Evolutionary conservation across 495 filamentous ascomycete genomes (phyloP).

Genomic region (Astrocystis sublimbata): DNA sequence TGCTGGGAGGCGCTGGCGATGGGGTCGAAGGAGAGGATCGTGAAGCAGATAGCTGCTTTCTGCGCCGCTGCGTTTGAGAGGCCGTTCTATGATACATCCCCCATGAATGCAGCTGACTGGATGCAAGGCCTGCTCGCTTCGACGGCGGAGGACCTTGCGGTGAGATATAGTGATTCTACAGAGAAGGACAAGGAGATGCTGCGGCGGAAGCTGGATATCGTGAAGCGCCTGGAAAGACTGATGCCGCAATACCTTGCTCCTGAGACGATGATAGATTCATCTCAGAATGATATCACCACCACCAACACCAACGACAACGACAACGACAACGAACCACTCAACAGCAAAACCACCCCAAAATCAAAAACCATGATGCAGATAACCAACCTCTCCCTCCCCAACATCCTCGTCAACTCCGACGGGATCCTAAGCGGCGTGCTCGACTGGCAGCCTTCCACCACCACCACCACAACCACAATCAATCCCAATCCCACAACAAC

Average conservation of each 20-base stretch:
- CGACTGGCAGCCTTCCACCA: conserved; percentile 55
- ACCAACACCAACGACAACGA: too few species aligned
- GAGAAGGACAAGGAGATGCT: not conserved
- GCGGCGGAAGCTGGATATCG: conserved; percentile 20
- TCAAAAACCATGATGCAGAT: too few species aligned
- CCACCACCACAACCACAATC: too few species aligned
- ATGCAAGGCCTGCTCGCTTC: conserved; percentile 25
- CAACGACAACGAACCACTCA: too few species aligned
- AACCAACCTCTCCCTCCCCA: conserved; percentile 49
- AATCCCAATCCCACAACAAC: too few species aligned
- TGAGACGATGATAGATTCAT: too few species aligned
- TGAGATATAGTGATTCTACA: conserved; percentile 9
- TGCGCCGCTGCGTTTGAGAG: conserved; percentile 27
- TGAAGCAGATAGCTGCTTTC: conserved; percentile 41
- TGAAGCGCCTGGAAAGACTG: conserved; percentile 19
- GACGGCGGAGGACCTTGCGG: conserved; percentile 17
- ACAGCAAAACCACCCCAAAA: too few species aligned
- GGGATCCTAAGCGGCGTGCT: conserved; percentile 48
- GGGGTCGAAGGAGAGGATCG: conserved; percentile 39
- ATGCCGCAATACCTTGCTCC: conserved; percentile 18
- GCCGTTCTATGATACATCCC: conserved; percentile 36
- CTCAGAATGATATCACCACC: conserved; percentile 27
- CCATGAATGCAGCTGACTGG: conserved; percentile 30
- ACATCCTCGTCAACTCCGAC: conserved; percentile 51
- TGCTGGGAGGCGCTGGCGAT: conserved; percentile 43